Evolutionary conservation across 1,139 yeast genomes (phyloP).

Genomic region (Debaryomyces singareniensis): DNA sequence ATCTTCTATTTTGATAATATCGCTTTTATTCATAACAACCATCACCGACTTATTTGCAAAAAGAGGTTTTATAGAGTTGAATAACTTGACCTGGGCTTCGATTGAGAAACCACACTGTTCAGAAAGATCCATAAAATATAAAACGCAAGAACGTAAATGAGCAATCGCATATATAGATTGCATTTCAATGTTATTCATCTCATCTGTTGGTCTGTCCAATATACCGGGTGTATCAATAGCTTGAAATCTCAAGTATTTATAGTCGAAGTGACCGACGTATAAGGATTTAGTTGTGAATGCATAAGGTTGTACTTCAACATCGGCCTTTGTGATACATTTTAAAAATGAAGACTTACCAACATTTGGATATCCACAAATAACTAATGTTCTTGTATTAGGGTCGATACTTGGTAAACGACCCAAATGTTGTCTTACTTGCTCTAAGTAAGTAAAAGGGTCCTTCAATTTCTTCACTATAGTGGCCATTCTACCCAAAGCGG

Average conservation of each 20-base stretch:
- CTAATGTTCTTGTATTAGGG: conserved; percentile 94
- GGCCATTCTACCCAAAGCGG: conserved; percentile 99
- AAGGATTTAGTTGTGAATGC: conserved; percentile 96
- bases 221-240: conserved; percentile 99
- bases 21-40: conserved; percentile 93
- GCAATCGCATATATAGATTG: conserved; percentile 98
- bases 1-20: conserved; percentile 80
- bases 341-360: conserved; percentile 97
- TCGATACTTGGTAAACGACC: conserved; percentile 98
- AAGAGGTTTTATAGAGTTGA: conserved; percentile 93
- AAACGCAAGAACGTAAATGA: conserved; percentile 90
- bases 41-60: conserved; percentile 95
- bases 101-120: conserved; percentile 98
- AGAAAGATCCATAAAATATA: conserved; percentile 95
- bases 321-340: conserved; percentile 91
- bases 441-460: conserved; percentile 88
- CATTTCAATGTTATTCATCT: conserved; percentile 99
- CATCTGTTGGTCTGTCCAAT: conserved; percentile 97
- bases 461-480: conserved; percentile 91
- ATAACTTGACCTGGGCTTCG: conserved; percentile 94
- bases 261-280: conserved; percentile 96
- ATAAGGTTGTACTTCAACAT: conserved; percentile 98
- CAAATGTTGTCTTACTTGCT: conserved; percentile 98
- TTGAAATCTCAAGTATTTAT: conserved; percentile 93
- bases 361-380: conserved; percentile 98